phyloP scores from a whole-genome alignment of 2,329 filamentous ascomycete genomes.

The Curvularia spicifera region DNA sequence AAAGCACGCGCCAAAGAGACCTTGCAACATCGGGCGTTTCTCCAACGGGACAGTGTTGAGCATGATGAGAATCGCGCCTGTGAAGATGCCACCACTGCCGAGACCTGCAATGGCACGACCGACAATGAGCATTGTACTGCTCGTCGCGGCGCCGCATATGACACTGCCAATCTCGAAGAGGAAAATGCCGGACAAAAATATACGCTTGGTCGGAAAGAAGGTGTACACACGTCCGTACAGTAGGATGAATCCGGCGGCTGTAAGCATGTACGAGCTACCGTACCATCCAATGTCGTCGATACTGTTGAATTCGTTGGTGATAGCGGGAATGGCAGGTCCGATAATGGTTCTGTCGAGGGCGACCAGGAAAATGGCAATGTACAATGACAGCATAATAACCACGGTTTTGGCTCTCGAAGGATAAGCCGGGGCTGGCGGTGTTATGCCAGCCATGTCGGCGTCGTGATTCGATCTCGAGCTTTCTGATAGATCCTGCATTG shows the following conservation, averaged over 20 bases:
- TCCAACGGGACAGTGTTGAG: conserved; percentile 48
- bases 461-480: neutral
- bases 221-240: conserved; percentile 56
- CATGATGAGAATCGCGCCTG: conserved; percentile 45
- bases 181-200: conserved; percentile 57
- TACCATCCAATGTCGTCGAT: conserved; percentile 56
- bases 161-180: conserved; percentile 60
- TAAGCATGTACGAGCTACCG: conserved; percentile 49
- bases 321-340: conserved; percentile 54
- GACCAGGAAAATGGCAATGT: conserved; percentile 44
- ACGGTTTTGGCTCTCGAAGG: conserved; percentile 35
- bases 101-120: conserved; percentile 42
- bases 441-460: neutral
- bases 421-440: conserved; percentile 17
- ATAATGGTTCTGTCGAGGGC: conserved; percentile 55
- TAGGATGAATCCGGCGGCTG: conserved; percentile 50
- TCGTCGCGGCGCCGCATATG: conserved; percentile 57
- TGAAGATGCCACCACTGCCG: conserved; percentile 43
- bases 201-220: conserved; percentile 57
- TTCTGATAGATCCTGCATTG: conserved; percentile 10
- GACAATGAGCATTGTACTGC: conserved; percentile 38
- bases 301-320: conserved; percentile 54
- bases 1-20: conserved; percentile 50
- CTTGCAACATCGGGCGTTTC: conserved; percentile 52
- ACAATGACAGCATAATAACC: conserved; percentile 40